Evolutionary conservation across 1,284 basidiomycete species (phyloP).

Genomic region (Ceratobasidium sp.): DNA sequence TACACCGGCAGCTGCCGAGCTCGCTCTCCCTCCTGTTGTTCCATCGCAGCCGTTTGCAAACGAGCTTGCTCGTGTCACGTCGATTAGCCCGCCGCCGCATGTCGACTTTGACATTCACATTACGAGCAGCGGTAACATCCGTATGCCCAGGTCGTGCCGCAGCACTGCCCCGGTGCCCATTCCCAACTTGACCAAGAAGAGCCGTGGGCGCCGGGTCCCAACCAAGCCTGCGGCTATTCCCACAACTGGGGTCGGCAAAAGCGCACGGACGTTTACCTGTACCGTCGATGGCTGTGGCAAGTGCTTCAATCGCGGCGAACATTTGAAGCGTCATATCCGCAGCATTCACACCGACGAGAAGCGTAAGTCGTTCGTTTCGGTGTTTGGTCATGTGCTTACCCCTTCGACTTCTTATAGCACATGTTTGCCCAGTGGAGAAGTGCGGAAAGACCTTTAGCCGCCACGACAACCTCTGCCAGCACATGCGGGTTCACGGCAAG

Average conservation of each 20-base stretch:
- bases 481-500: slow-evolving; percentile 68
- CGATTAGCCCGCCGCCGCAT: slow-evolving; percentile 31
- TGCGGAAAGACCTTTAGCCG: slow-evolving; percentile 85
- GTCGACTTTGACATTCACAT: slow-evolving; percentile 37
- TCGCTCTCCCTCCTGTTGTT: slow-evolving; percentile 31
- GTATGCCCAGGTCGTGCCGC: slow-evolving; percentile 34
- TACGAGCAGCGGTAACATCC: slow-evolving; percentile 29
- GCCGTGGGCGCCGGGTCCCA: slow-evolving; percentile 70
- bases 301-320: slow-evolving; percentile 77
- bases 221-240: slow-evolving; percentile 45
- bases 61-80: slow-evolving; percentile 21
- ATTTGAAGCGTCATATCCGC: slow-evolving; percentile 77
- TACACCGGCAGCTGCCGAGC: slow-evolving; percentile 26
- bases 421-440: slow-evolving; percentile 74
- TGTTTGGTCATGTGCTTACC: slow-evolving; percentile 30
- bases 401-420: slow-evolving; percentile 57
- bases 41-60: slow-evolving; percentile 33
- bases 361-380: slow-evolving; percentile 57
- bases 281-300: slow-evolving; percentile 77
- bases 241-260: slow-evolving; percentile 41
- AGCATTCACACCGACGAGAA: slow-evolving; percentile 84
- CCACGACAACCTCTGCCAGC: slow-evolving; percentile 78
- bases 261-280: slow-evolving; percentile 70
- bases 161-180: slow-evolving; percentile 62
- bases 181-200: slow-evolving; percentile 75